These are phyloP conservation scores for Naganishia sp. DNA, from an alignment of 1,284 basidiomycete genomes.

Conservation along the genomic window DNA sequence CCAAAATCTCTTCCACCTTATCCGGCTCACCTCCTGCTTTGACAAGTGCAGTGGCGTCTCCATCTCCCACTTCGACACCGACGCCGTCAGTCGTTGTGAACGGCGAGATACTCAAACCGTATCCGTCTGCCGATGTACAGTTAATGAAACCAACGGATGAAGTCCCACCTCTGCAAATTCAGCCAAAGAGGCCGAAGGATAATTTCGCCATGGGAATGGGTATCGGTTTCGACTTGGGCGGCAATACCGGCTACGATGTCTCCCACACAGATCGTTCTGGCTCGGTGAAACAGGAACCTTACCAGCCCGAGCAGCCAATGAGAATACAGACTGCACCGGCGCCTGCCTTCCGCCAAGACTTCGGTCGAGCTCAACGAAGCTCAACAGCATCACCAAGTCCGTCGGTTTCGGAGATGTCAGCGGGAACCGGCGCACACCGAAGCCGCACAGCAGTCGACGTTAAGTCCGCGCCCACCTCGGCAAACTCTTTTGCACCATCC, in stretches of 20 bases:
- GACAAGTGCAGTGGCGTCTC: background rate
- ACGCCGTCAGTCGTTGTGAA: conserved; percentile 26
- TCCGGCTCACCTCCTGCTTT: background rate
- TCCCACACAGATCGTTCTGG: background rate
- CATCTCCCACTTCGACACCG: conserved; percentile 10
- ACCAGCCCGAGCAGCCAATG: background rate
- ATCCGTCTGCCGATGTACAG: conserved; percentile 8
- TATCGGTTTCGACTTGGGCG: background rate
- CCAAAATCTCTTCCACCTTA: background rate
- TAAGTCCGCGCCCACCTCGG: conserved; percentile 1
- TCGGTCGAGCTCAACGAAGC: background rate
- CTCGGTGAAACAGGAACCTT: conserved; percentile 2
- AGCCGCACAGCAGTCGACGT: background rate
- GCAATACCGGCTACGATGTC: background rate
- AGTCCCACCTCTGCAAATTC: conserved; percentile 23
- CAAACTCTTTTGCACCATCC: too few species aligned
- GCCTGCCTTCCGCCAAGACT: conserved; percentile 8
- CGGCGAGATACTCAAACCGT: conserved; percentile 23
- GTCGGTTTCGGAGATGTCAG: conserved; percentile 7
- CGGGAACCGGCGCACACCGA: background rate
- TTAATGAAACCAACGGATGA: conserved; percentile 4
- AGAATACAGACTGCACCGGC: background rate
- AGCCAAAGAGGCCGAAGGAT: conserved; percentile 19
- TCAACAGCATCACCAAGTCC: conserved; percentile 20
- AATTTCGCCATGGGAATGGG: background rate